Conservation (phyloP, 2,329 filamentous ascomycete genomes). For the Calonectria pseudoturangicola region DNA sequence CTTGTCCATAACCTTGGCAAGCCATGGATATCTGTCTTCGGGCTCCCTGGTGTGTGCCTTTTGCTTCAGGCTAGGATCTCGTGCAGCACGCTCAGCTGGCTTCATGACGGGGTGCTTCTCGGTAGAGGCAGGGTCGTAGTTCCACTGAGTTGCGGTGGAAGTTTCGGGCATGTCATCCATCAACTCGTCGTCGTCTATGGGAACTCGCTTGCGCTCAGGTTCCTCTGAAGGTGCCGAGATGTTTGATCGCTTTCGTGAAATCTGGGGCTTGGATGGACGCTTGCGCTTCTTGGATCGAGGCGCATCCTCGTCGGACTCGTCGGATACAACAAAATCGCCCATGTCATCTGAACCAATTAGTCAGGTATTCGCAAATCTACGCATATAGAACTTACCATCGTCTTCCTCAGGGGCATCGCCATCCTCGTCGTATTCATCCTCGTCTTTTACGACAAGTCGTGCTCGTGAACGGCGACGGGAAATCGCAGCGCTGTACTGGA, state of each 20-base stretch:
- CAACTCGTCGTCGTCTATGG: slow-evolving; percentile 68
- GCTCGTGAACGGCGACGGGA: slow-evolving; percentile 63
- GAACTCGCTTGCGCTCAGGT: slow-evolving; percentile 41
- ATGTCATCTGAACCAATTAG: slow-evolving; percentile 75
- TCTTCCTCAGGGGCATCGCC: slow-evolving; percentile 77
- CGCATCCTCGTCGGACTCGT: slow-evolving; percentile 84
- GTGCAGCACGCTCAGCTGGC: slow-evolving; percentile 56
- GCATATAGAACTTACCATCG: slow-evolving; percentile 68
- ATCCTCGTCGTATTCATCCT: slow-evolving; percentile 83
- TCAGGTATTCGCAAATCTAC: no score
- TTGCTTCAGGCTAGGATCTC: slow-evolving; percentile 66
- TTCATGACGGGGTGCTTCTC: slow-evolving; percentile 61
- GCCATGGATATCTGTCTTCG: slow-evolving; percentile 91
- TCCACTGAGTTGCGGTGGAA: slow-evolving; percentile 90
- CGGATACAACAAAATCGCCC: slow-evolving; percentile 90
- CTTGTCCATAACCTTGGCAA: slow-evolving; percentile 89
- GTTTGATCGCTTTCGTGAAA: slow-evolving; percentile 78
- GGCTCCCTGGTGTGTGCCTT: slow-evolving; percentile 90
- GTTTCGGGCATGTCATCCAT: slow-evolving; percentile 75
- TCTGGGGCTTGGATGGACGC: slow-evolving; percentile 71
- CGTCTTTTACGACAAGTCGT: slow-evolving; percentile 78
- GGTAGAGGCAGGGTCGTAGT: slow-evolving; percentile 71
- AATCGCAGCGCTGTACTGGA: slow-evolving; percentile 67
- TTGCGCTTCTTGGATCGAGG: slow-evolving; percentile 83
- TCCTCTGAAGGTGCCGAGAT: slow-evolving; percentile 63